phyloP scores from a whole-genome alignment of 106 monocot genomes.

The Ottelia alismoides region DNA sequence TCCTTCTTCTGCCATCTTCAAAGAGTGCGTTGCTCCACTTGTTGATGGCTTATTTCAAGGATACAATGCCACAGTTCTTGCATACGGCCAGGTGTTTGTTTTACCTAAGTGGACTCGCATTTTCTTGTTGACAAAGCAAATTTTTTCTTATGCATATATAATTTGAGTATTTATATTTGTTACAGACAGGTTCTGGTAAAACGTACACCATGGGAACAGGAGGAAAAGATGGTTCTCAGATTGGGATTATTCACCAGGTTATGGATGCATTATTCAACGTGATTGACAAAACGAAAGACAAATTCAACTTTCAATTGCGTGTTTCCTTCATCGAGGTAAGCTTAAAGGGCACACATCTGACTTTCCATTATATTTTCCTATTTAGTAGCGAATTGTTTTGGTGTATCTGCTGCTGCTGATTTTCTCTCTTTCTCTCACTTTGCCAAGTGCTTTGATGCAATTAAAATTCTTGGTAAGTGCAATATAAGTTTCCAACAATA shows the following conservation, averaged over 20 bases:
- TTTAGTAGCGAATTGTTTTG: no score
- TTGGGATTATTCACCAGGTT: constrained; percentile 73
- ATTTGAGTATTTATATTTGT: not conserved
- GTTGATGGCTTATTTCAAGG: constrained; percentile 98
- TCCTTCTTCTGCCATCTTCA: constrained; percentile 76
- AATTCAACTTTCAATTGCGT: constrained; percentile 75
- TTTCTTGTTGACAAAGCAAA: not conserved
- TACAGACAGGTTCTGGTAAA: constrained; percentile 97
- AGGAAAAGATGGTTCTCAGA: constrained; percentile 47
- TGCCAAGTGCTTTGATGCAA: no score
- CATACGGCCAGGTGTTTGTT: constrained; percentile 75
- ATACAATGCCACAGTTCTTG: constrained; percentile 97
- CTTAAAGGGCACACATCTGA: no score
- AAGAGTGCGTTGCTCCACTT: constrained; percentile 84
- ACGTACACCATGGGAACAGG: constrained; percentile 98
- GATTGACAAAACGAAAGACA: constrained; percentile 56
- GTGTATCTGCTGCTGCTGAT: no score
- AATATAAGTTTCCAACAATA: no score
- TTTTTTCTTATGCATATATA: no score
- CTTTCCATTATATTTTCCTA: no score
- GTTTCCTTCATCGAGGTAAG: constrained; percentile 97
- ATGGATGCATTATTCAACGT: constrained; percentile 75
- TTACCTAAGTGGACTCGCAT: not conserved
- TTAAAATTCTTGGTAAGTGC: no score
- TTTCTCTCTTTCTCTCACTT: no score